Evolutionary conservation across 2,329 filamentous ascomycete genomes (phyloP), one percentile per base, ranked within the genome.

Genomic region (Dactylellina cionopaga): DNA sequence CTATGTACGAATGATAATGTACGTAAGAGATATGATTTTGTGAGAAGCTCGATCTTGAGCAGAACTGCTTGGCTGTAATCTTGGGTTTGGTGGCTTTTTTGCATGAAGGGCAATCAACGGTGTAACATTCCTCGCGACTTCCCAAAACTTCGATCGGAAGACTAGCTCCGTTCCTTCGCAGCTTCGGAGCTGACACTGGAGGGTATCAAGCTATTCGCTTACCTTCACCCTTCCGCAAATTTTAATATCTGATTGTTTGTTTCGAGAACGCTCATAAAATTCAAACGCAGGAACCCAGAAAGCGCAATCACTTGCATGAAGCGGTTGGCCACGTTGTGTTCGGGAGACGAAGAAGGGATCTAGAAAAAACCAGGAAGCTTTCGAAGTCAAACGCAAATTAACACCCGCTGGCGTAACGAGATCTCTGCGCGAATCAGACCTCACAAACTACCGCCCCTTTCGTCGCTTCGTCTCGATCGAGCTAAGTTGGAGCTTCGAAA

Each of bases 301-400:
- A 47, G 39, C 44, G 43, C 60, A 64, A 64, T 70, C 65, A 70
- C 65, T 70, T 70, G 65, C 65, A 70, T 58, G 56, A 63, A 60
- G 35, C 51, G 51, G 52, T 66, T 64, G n/a, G n/a, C n/a, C n/a
- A n/a, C n/a, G 19, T 29, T 17, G 46, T 17, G 46, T 27, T 46
- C 29, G 11, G 62, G 62, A 55, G 41, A 65, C 60, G 60, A 65
- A 37, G 37, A 31, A 31, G 31, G 10, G 2, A 43, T 55, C 59
- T 39, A 55, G 49, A 56, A 49, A 37, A 47, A 24, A 17, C 22
- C n/a, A n/a, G n/a, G n/a, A n/a, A n/a, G n/a, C n/a, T n/a, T 19
- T 37, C 31, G 29, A 54, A 29, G 44, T n/a, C 22, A 52, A 52
- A 22, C 13, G 15, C 10, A 19, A 35, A 17, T 11, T 25, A 31